phyloP scores from a whole-genome alignment of 345 rosid genomes.

The Euphorbia peplus region DNA sequence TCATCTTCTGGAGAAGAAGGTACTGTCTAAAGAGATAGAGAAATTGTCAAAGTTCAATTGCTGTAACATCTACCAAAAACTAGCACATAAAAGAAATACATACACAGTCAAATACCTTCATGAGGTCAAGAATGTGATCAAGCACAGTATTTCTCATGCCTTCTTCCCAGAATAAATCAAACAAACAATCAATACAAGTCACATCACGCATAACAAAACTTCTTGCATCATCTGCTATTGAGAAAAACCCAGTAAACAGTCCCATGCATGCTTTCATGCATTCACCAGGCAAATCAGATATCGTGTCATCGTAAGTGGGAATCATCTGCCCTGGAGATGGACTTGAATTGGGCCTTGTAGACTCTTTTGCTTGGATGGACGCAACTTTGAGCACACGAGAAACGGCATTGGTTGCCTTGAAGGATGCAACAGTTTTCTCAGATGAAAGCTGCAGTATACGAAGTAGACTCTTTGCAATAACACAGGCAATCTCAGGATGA shows the following conservation, averaged over 20 bases:
- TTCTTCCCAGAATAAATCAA: slow-evolving; percentile 92
- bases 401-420: slow-evolving; percentile 65
- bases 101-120: slow-evolving; percentile 58
- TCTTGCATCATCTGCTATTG: slow-evolving; percentile 54
- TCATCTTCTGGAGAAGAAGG: slow-evolving; percentile 60
- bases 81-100: neutral
- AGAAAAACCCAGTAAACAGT: slow-evolving; percentile 60
- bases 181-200: slow-evolving; percentile 67
- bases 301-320: slow-evolving; percentile 29
- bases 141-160: slow-evolving; percentile 57
- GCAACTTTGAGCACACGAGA: slow-evolving; percentile 77
- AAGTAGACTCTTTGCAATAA: slow-evolving; percentile 67
- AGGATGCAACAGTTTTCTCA: slow-evolving; percentile 63
- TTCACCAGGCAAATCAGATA: slow-evolving; percentile 37
- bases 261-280: slow-evolving; percentile 59
- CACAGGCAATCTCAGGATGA: slow-evolving; percentile 54
- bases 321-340: slow-evolving; percentile 27
- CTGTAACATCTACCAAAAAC: slow-evolving; percentile 8
- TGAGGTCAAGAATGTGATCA: slow-evolving; percentile 60
- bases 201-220: slow-evolving; percentile 53
- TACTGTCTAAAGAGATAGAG: slow-evolving; percentile 41
- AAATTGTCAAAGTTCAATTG: slow-evolving; percentile 6
- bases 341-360: slow-evolving; percentile 35
- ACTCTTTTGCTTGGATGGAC: slow-evolving; percentile 66
- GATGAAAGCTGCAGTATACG: slow-evolving; percentile 59